A percentile compares a stretch with the other conserved stretches of the same genome.
phyloP scores from a whole-genome alignment of 108 stramenopile genomes.

The Stephanodiscus minutulus region DNA sequence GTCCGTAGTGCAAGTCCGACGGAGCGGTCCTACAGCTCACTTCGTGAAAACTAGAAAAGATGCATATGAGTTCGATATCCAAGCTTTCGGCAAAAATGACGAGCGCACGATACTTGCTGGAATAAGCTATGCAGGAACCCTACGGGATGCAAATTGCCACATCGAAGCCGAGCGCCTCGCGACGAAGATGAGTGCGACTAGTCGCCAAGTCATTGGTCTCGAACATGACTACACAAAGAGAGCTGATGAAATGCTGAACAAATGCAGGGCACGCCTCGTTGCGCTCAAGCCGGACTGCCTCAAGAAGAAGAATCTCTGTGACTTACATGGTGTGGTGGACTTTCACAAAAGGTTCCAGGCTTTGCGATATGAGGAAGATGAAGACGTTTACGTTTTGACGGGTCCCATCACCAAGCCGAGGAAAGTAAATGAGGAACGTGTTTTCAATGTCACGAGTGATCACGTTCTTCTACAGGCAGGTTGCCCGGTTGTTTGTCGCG shows the following conservation, averaged over 20 bases:
- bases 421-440: neutral
- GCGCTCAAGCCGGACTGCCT: neutral
- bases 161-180: constrained; percentile 18
- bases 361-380: neutral
- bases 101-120: neutral
- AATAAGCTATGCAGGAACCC: neutral
- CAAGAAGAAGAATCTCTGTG: neutral
- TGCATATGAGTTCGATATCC: neutral
- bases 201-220: constrained; percentile 6
- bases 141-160: neutral
- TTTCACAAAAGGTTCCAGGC: neutral
- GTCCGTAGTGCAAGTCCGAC: too few relatives aligned
- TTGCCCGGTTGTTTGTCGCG: constrained; percentile 4
- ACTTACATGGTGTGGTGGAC: too few relatives aligned
- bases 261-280: neutral
- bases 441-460: neutral
- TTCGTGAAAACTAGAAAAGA: neutral
- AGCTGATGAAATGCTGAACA: neutral
- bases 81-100: neutral
- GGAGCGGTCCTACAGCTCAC: too few relatives aligned
- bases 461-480: neutral
- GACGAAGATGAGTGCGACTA: neutral
- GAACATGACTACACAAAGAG: neutral
- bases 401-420: neutral
- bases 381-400: neutral